A percentile compares a stretch with the other conserved stretches of the same genome.
Evolutionary conservation across 2,329 filamentous ascomycete genomes (phyloP).

Genomic region (Hypoxylon sp.): DNA sequence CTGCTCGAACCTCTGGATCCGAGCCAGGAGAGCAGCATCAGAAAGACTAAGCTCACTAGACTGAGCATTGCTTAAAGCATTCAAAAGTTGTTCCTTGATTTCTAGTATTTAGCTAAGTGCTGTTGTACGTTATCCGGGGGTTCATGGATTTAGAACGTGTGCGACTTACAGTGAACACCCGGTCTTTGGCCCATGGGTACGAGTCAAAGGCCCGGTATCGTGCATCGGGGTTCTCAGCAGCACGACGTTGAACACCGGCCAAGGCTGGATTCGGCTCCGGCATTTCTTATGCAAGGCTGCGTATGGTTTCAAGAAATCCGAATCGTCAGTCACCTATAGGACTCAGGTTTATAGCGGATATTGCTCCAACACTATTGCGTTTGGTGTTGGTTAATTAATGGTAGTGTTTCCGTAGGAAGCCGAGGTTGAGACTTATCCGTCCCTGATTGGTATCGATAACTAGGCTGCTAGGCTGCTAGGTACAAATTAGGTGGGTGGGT

Average conservation of each 20-base stretch:
- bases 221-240: slow-evolving; percentile 49
- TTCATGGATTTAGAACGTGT: neutral
- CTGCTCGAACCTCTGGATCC: slow-evolving; percentile 50
- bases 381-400: neutral
- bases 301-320: neutral
- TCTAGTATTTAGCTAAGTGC: slow-evolving; percentile 16
- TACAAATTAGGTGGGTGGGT: neutral
- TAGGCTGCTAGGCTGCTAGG: neutral
- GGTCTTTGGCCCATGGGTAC: slow-evolving; percentile 53
- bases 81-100: slow-evolving; percentile 46
- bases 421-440: slow-evolving; percentile 21
- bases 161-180: slow-evolving; percentile 50
- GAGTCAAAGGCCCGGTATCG: slow-evolving; percentile 52
- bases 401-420: slow-evolving; percentile 6
- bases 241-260: slow-evolving; percentile 48
- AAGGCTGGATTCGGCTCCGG: slow-evolving; percentile 36
- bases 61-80: slow-evolving; percentile 30
- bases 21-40: slow-evolving; percentile 47
- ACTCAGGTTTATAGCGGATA: neutral
- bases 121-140: slow-evolving; percentile 18
- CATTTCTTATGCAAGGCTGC: slow-evolving; percentile 32
- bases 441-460: slow-evolving; percentile 24
- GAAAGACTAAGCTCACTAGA: slow-evolving; percentile 36
- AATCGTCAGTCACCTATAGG: neutral
- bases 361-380: neutral